Conservation (phyloP, 805 yeast genomes). For the Lachancea lanzarotensis region DNA sequence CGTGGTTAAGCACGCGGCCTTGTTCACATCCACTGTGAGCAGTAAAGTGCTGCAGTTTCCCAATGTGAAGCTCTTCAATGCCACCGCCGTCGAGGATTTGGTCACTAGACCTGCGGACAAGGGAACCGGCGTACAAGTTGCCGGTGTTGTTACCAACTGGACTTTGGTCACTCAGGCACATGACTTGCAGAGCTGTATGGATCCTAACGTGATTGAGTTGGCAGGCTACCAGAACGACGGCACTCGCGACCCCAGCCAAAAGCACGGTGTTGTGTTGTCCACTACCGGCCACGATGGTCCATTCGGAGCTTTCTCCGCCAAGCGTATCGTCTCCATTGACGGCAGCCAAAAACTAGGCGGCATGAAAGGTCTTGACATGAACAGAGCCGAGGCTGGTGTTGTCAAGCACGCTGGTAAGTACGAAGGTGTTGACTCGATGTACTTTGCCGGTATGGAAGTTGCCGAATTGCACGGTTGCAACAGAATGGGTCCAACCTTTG, state of each 20-base stretch:
- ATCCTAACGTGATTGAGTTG: slow-evolving; percentile 68
- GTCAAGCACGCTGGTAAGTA: slow-evolving; percentile 55
- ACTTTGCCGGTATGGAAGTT: slow-evolving; percentile 65
- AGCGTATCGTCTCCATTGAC: slow-evolving; percentile 53
- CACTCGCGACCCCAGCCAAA: slow-evolving; percentile 31
- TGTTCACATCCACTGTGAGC: slow-evolving; percentile 63
- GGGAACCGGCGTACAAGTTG: slow-evolving; percentile 53
- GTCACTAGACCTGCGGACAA: slow-evolving; percentile 60
- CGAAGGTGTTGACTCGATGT: slow-evolving; percentile 27
- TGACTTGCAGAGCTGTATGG: slow-evolving; percentile 75
- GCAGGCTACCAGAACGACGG: slow-evolving; percentile 32
- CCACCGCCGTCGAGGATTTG: slow-evolving; percentile 74
- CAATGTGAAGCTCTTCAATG: slow-evolving; percentile 70
- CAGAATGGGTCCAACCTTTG: slow-evolving; percentile 83
- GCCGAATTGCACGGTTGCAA: slow-evolving; percentile 71
- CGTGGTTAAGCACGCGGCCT: slow-evolving; percentile 75
- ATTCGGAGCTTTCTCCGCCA: slow-evolving; percentile 72
- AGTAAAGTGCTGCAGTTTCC: slow-evolving; percentile 66
- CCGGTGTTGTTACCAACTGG: slow-evolving; percentile 83
- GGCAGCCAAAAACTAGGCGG: slow-evolving; percentile 46
- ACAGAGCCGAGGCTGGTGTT: slow-evolving; percentile 67
- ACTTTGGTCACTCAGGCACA: slow-evolving; percentile 71
- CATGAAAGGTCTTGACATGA: slow-evolving; percentile 77
- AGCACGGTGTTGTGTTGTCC: slow-evolving; percentile 50
- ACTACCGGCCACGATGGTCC: slow-evolving; percentile 83